Base-by-base conservation (phyloP, 164 flowering plant genomes). In the grape (Vitis vinifera) region DNA sequence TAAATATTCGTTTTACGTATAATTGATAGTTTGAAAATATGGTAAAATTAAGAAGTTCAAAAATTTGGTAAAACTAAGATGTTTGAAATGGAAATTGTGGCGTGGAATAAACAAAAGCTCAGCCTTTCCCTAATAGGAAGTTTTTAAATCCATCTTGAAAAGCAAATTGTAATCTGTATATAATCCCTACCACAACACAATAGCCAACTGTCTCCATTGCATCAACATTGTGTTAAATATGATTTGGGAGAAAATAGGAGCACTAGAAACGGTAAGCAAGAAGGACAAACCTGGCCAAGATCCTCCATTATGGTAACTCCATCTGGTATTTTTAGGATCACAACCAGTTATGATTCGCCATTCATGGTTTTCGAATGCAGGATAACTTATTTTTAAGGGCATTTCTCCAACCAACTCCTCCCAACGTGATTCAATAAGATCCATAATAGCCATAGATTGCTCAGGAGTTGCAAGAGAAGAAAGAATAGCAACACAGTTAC, bases 371-470 rank as follows among this genome's bases (percentile, higher is more conserved):
- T 88, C 92, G 31, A 86, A 75, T 15, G 92, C 87, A 11, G 92
- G 92, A 65, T 88, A 86, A 64, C 80, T 52, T 48, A 88, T 83
- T 70, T 88, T 88, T 60, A 88, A 29, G 49, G 92, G 92, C 92
- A 88, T 88, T 77, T 88, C 92, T 17, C 90, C 92, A n/a, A 88
- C 90, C 4, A 88, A 78, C 77, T 88, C 92, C 17, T 85, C 86
- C 92, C 92, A 88, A 0, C 90, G 81, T 29, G 86, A 69, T 69
- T 88, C 92, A 63, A 88, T 82, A 15, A 88, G 87, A 68, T 88
- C 92, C 92, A 88, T 88, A 49, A 88, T 86, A 12, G 92, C 92
- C 59, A 73, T 66, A 19, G 90, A 75, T 70, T 88, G 92, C 73
- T 88, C 92, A 10, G 87, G 90, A 11, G 92, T 88, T 3, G 92